Base-by-base conservation (phyloP, 163 green algal species). In the Scenedesmus sp. region DNA sequence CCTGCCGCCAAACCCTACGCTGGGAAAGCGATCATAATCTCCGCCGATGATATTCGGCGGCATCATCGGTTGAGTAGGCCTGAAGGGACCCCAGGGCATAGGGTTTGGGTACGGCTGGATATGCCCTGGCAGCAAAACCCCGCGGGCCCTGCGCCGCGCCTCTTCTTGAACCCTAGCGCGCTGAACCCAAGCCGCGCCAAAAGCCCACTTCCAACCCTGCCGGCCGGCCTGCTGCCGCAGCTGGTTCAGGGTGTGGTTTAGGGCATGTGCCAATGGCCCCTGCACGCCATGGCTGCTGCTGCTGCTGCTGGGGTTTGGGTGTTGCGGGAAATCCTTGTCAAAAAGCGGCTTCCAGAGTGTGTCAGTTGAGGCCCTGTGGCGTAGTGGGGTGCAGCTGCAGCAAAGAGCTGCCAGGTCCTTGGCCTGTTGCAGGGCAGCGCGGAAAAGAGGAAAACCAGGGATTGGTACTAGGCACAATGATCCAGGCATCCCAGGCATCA, bases 201-300 rank as follows among this genome's bases (percentile, higher is more conserved):
- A 92, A 16, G 82, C 89, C 79, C 81, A 84, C 57, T 84, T 88
- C 89, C 89, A 92, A 6, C 89, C 89, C 57, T 62, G 64, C 34
- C 52, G 26, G 20, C 59, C 57, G 8, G 81, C 89, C 56, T 92
- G 46, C n/a, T 66, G 46, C 0, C 89, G 89, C 3, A 91, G 57
- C 52, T 57, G 23, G 2, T 59, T 67, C 18, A 90, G 66, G 18
- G 66, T 73, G 4, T 66, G 52, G 6, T 52, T 55, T 7, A 86
- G 56, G 62, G 64, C 46, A 56, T 70, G 79, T 23, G 64, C 34
- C 34, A 56, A n/a, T 0, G 60, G 60, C 16, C n/a, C 60, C 9
- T 13, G 8, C 20, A 77, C 0, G 16, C 26, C 64, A 12, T 86
- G 79, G 88, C 88, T 62, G 77, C 26, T 87, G 88, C 56, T 91